Evolutionary conservation across 306 rosid species (phyloP).

Genomic region (Sicyos baderoa): DNA sequence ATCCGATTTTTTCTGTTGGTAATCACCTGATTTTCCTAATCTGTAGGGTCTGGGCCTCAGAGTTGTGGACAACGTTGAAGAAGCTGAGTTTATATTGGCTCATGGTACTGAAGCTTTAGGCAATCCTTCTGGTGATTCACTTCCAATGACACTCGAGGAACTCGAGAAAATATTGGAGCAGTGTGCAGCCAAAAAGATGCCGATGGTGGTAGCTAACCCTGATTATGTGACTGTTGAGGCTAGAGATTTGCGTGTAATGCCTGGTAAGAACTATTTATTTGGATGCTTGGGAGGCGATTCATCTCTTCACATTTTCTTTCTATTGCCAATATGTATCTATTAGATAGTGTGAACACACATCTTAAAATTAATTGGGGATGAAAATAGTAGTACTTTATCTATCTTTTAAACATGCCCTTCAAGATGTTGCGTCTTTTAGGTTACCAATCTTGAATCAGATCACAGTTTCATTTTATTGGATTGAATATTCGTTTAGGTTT

Average conservation of each 20-base stretch:
- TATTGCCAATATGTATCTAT: too few species aligned
- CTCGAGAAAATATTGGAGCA: conserved; percentile 63
- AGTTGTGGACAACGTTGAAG: conserved; percentile 69
- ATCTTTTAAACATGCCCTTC: too few species aligned
- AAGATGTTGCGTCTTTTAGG: too few species aligned
- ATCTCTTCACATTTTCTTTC: background rate
- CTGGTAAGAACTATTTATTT: conserved; percentile 42
- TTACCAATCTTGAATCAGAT: too few species aligned
- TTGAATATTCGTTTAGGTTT: too few species aligned
- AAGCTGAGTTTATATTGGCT: conserved; percentile 85
- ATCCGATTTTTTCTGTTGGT: background rate
- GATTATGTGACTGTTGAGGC: conserved; percentile 95
- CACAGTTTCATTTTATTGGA: too few species aligned
- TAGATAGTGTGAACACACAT: too few species aligned
- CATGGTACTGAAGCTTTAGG: conserved; percentile 98
- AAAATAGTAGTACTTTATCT: too few species aligned
- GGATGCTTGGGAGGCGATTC: background rate
- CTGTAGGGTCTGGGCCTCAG: conserved; percentile 66
- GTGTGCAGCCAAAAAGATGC: conserved; percentile 69
- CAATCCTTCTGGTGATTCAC: conserved; percentile 46
- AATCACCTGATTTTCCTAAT: background rate
- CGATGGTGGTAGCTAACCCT: conserved; percentile 98
- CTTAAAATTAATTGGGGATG: too few species aligned
- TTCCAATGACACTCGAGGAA: conserved; percentile 61
- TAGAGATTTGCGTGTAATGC: conserved; percentile 79